phyloP scores from a whole-genome alignment of 2,329 filamentous ascomycete species.

The Pezicula carpinea region DNA sequence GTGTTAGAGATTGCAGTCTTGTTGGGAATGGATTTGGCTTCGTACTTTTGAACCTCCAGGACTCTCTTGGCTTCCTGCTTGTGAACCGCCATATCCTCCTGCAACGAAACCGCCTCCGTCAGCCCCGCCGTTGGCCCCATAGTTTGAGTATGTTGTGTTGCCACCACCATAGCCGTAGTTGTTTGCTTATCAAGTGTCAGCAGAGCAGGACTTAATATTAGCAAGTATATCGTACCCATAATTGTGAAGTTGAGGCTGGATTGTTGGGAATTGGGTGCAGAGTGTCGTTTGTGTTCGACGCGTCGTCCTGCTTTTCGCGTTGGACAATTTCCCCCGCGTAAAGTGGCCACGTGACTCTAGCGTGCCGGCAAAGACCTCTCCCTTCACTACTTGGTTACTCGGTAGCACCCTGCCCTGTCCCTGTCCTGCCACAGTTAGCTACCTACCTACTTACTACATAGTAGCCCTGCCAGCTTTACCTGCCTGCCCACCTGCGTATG shows the following conservation, averaged over 20 bases:
- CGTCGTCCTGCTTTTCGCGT: slow-evolving; percentile 3
- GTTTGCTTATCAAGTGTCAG: slow-evolving; percentile 18
- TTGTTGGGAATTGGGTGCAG: slow-evolving; percentile 5
- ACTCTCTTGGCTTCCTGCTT: slow-evolving; percentile 51
- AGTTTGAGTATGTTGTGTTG: slow-evolving; percentile 24
- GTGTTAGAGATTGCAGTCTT: slow-evolving; percentile 2
- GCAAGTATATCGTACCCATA: slow-evolving; percentile 11
- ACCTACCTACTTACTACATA: no score
- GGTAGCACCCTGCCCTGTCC: no score
- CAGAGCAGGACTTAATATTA: not conserved
- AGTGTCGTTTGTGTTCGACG: slow-evolving; percentile 8
- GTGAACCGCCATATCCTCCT: slow-evolving; percentile 43
- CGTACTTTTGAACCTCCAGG: slow-evolving; percentile 41
- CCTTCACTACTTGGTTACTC: no score
- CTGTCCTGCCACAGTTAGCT: no score
- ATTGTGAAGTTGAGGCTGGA: slow-evolving; percentile 4
- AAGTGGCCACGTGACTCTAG: slow-evolving; percentile 7
- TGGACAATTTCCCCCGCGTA: slow-evolving; percentile 5
- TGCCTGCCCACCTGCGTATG: no score
- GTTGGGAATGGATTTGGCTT: not conserved
- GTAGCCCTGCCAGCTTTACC: no score
- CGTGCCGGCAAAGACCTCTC: no score
- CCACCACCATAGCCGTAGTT: slow-evolving; percentile 25
- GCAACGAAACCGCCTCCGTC: slow-evolving; percentile 59
- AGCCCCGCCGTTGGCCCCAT: slow-evolving; percentile 50